These are phyloP conservation scores for Nicotiana rustica DNA, from an alignment of 305 asterid genomes.

Conservation along the genomic window DNA sequence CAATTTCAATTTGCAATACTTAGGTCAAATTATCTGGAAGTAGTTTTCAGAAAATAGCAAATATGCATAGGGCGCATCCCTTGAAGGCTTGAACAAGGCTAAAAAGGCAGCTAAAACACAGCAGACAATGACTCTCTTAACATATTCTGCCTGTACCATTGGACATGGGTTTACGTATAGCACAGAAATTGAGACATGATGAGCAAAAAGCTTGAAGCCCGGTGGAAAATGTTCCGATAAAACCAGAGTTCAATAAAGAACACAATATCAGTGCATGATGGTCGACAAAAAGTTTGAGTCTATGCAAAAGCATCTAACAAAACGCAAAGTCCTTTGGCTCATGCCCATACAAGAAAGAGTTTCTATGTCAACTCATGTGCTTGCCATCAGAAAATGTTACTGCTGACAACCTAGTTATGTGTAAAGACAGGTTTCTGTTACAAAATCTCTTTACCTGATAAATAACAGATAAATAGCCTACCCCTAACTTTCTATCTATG, in stretches of 20 bases:
- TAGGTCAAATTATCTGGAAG: neutral
- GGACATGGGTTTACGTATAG: neutral
- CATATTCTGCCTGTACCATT: neutral
- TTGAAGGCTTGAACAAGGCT: too few species aligned
- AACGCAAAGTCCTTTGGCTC: neutral
- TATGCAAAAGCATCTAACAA: neutral
- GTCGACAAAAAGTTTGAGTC: neutral
- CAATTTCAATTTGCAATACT: neutral
- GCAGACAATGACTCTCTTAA: neutral
- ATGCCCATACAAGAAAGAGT: constrained; percentile 3
- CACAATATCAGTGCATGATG: neutral
- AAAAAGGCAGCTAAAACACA: neutral
- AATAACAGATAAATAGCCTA: neutral
- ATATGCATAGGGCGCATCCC: neutral
- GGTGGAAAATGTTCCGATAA: neutral
- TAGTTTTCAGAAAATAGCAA: neutral
- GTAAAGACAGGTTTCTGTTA: neutral
- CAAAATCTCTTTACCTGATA: neutral
- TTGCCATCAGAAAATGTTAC: neutral
- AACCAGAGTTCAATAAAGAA: neutral
- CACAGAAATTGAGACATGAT: neutral
- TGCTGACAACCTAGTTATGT: neutral
- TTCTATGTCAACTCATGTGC: neutral
- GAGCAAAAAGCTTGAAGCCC: neutral
- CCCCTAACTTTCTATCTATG: constrained; percentile 8